Evolutionary conservation across 139 green algal species (phyloP).

Genomic region (Pedinophyceae sp.): DNA sequence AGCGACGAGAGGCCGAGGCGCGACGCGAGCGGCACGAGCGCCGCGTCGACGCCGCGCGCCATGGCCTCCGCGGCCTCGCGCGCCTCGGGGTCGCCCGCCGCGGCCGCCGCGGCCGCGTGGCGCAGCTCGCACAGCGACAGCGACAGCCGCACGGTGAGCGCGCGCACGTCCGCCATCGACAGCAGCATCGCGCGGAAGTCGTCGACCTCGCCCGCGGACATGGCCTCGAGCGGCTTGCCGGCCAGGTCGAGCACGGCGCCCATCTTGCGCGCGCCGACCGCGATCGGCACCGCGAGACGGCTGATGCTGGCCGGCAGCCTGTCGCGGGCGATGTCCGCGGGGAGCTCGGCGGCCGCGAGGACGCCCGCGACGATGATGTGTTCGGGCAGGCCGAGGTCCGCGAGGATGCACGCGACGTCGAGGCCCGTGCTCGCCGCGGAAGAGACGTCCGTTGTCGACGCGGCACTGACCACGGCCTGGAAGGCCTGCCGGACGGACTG

Average conservation of each 20-base stretch:
- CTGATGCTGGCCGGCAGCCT: too few relatives aligned
- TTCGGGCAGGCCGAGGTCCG: too few relatives aligned
- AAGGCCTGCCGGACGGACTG: too few relatives aligned
- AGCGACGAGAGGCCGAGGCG: constrained; percentile 72
- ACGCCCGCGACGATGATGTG: too few relatives aligned
- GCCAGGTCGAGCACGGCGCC: neutral
- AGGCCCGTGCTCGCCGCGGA: too few relatives aligned
- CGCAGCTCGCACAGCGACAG: constrained; percentile 40
- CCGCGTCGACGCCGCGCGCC: constrained; percentile 53
- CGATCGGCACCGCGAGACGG: too few relatives aligned
- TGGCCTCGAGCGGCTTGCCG: too few relatives aligned
- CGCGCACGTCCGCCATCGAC: constrained; percentile 38
- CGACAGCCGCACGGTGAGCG: constrained; percentile 70
- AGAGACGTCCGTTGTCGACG: too few relatives aligned
- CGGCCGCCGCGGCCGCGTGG: neutral
- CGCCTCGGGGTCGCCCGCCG: constrained; percentile 4
- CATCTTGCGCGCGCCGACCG: neutral
- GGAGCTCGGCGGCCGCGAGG: too few relatives aligned
- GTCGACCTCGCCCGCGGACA: neutral
- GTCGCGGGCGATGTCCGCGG: too few relatives aligned
- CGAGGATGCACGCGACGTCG: too few relatives aligned
- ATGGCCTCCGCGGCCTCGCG: constrained; percentile 4
- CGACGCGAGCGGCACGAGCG: constrained; percentile 75
- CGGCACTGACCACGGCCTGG: too few relatives aligned
- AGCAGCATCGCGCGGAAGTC: constrained; percentile 37